Conservation (phyloP, 306 rosid species). For the Adenanthera pavonina region DNA sequence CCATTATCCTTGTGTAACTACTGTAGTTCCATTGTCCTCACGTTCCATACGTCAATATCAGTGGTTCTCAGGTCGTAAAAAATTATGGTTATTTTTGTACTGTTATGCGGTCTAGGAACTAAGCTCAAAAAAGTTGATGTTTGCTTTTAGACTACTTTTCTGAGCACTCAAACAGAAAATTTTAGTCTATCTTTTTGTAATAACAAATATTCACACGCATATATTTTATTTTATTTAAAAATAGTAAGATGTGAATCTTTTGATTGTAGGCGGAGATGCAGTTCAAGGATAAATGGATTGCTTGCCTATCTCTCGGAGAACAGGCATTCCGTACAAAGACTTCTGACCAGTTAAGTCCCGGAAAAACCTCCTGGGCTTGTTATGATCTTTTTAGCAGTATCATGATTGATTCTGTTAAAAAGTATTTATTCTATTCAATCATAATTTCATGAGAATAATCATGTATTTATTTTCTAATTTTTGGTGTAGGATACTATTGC, state of each 20-base stretch:
- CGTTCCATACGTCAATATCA: not conserved
- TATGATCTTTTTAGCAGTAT: not conserved
- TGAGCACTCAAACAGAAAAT: not conserved
- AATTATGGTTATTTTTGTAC: not conserved
- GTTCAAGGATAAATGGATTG: conserved; percentile 95
- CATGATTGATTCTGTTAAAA: not conserved
- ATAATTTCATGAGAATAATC: not conserved
- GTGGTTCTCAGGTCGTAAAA: not conserved
- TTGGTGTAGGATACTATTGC: not conserved
- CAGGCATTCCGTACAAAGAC: conserved; percentile 82
- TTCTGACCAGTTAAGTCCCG: conserved; percentile 64
- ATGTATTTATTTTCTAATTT: not conserved
- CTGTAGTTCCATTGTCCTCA: not conserved
- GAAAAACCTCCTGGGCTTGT: not conserved
- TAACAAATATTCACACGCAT: too few relatives aligned
- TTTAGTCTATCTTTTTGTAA: not conserved
- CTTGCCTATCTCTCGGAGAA: conserved; percentile 88
- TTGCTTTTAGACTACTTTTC: not conserved
- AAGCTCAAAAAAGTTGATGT: not conserved
- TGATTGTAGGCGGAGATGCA: conserved; percentile 80
- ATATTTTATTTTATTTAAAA: not conserved
- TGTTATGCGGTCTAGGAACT: not conserved
- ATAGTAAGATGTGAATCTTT: not conserved
- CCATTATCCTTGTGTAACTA: not conserved
- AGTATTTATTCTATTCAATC: not conserved